Evolutionary conservation across 2,329 filamentous ascomycete species (phyloP).

Genomic region (Xylariales sp.): DNA sequence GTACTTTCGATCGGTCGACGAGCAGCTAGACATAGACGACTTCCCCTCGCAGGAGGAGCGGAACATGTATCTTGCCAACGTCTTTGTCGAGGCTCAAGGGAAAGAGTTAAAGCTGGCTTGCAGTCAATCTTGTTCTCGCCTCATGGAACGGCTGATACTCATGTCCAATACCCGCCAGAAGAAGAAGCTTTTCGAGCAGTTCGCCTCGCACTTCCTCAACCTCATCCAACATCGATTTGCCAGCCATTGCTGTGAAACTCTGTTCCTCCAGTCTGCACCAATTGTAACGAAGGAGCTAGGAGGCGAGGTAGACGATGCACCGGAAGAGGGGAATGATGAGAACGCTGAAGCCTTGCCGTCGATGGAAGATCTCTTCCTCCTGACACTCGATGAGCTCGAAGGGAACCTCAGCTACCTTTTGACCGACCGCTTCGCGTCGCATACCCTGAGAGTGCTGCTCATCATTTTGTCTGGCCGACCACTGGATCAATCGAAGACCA

Average conservation of each 20-base stretch:
- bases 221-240: slow-evolving; percentile 94
- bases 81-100: slow-evolving; percentile 80
- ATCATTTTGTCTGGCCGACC: slow-evolving; percentile 81
- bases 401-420: slow-evolving; percentile 77
- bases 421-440: slow-evolving; percentile 85
- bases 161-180: slow-evolving; percentile 75
- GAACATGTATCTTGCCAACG: slow-evolving; percentile 68
- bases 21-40: slow-evolving; percentile 84
- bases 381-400: slow-evolving; percentile 83
- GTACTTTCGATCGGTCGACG: slow-evolving; percentile 87
- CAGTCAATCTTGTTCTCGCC: slow-evolving; percentile 88
- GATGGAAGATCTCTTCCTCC: slow-evolving; percentile 82
- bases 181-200: slow-evolving; percentile 81
- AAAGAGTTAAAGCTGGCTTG: slow-evolving; percentile 96
- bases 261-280: slow-evolving; percentile 81
- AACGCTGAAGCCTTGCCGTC: slow-evolving; percentile 49
- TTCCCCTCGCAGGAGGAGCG: slow-evolving; percentile 75
- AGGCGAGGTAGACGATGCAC: slow-evolving; percentile 39
- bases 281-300: slow-evolving; percentile 70
- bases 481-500: slow-evolving; percentile 63
- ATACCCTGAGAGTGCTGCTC: slow-evolving; percentile 80
- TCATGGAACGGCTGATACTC: slow-evolving; percentile 88
- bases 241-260: slow-evolving; percentile 91
- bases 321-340: slow-evolving; percentile 33
- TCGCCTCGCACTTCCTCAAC: slow-evolving; percentile 80